Base-by-base conservation (phyloP, 108 stramenopile genomes). In the Nitzschia inconspicua region DNA sequence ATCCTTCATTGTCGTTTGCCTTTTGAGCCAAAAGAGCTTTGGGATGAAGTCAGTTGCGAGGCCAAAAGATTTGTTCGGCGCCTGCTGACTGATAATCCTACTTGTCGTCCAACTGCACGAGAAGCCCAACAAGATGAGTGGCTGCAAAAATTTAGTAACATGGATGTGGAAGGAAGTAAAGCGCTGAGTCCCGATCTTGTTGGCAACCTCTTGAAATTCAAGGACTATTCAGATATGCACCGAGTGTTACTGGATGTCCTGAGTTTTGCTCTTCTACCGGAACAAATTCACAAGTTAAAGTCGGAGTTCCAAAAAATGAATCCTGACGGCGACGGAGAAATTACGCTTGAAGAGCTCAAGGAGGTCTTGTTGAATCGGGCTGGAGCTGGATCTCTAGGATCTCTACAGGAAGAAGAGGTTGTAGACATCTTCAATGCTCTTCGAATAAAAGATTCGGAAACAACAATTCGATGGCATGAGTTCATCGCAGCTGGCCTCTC, bases 401-500 rank as follows among this genome's bases (percentile, higher is more conserved):
- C 76, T 36, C 51, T 91, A 51, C 16, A 81, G 2, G 87, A 89
- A 65, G 73, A 79, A 30, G 85, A 93, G 47, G 78, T 89, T 16
- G 82, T 82, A 42, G 70, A 72, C 50, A 73, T 92, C 43, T 92
- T 92, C 57, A 67, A 92, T 49, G 75, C 85, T 0, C 66, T 92
- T 66, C 60, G 76, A 10, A 61, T 85, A 0, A 50, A 73, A 23
- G 81, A 82, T 47, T 69, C 52, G 22, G 78, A 84, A 54, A 59
- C 75, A 31, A 85, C 76, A 16, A 88, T 93, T 72, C 81, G 80
- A 19, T 93, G 85, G 83, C 91, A 89, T 56, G 86, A 93, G 44
- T 93, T 93, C 47, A 85, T 93, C 27, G 84, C 91, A 4, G 88
- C 86, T 49, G 85, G 85, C n/a, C 68, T 93, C 10, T 83, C 80